A percentile compares a stretch with the other conserved stretches of the same genome.
phyloP scores from a whole-genome alignment of 2,329 filamentous ascomycete species.

The Diaporthe ilicicola region DNA sequence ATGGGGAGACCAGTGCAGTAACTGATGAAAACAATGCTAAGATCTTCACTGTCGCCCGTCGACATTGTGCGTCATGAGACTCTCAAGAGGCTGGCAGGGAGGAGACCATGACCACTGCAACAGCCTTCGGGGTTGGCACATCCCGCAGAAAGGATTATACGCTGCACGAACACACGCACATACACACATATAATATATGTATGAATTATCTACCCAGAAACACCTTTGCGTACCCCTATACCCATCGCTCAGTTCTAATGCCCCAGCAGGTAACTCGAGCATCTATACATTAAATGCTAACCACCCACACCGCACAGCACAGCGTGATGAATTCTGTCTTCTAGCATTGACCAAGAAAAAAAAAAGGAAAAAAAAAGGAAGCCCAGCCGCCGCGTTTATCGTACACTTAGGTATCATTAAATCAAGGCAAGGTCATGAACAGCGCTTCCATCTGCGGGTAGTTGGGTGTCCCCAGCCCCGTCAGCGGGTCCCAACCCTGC shows the following conservation, averaged over 20 bases:
- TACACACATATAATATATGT: background rate
- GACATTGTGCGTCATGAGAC: too few species aligned
- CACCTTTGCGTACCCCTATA: background rate
- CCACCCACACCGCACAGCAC: too few species aligned
- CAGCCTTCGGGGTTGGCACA: background rate
- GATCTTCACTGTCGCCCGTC: too few species aligned
- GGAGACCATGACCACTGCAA: background rate
- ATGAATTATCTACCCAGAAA: background rate
- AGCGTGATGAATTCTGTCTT: background rate
- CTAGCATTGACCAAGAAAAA: too few species aligned
- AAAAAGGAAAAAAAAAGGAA: too few species aligned
- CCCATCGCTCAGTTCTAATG: background rate
- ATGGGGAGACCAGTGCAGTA: too few species aligned
- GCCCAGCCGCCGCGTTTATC: background rate
- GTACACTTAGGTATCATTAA: background rate
- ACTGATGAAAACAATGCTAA: too few species aligned
- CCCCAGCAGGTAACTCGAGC: background rate
- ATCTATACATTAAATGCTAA: conserved; percentile 2
- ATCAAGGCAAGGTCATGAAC: conserved; percentile 38
- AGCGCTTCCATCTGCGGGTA: conserved; percentile 38
- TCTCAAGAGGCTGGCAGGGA: too few species aligned
- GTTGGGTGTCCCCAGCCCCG: conserved; percentile 41
- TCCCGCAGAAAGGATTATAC: too few species aligned
- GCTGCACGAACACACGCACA: too few species aligned
- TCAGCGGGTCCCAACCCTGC: conserved; percentile 41